Conservation (phyloP, 495 filamentous ascomycete genomes). For the Hyaloscypha variabilis region DNA sequence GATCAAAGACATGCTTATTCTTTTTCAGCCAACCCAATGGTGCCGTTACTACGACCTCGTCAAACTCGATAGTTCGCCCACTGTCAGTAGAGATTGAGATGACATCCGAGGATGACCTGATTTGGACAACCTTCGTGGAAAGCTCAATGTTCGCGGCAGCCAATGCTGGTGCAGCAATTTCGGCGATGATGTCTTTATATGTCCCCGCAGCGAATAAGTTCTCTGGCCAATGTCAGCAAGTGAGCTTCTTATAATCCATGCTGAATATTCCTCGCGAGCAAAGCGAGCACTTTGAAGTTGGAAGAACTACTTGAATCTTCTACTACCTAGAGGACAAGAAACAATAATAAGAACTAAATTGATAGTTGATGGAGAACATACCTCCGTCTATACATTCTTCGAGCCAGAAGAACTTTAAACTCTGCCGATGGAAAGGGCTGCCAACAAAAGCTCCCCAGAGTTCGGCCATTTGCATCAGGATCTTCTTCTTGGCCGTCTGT, state of each 20-base stretch:
- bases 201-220: constrained; percentile 89
- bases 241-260: no score
- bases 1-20: constrained; percentile 70
- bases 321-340: neutral
- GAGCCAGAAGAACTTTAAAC: constrained; percentile 90
- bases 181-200: constrained; percentile 73
- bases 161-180: constrained; percentile 64
- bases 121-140: constrained; percentile 55
- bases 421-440: constrained; percentile 73
- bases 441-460: constrained; percentile 92
- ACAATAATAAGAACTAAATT: neutral
- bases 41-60: constrained; percentile 82
- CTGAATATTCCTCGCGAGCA: no score
- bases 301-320: neutral
- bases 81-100: constrained; percentile 58
- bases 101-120: constrained; percentile 43
- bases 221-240: constrained; percentile 48
- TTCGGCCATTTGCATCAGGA: constrained; percentile 65
- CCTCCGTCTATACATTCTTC: constrained; percentile 93
- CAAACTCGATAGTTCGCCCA: constrained; percentile 61
- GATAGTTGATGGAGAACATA: constrained; percentile 40
- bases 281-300: neutral
- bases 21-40: constrained; percentile 90
- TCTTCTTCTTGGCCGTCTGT: constrained; percentile 35
- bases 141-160: constrained; percentile 66